Base-by-base conservation (phyloP, 768 basidiomycete genomes). In the Fomitopsis serialis region DNA sequence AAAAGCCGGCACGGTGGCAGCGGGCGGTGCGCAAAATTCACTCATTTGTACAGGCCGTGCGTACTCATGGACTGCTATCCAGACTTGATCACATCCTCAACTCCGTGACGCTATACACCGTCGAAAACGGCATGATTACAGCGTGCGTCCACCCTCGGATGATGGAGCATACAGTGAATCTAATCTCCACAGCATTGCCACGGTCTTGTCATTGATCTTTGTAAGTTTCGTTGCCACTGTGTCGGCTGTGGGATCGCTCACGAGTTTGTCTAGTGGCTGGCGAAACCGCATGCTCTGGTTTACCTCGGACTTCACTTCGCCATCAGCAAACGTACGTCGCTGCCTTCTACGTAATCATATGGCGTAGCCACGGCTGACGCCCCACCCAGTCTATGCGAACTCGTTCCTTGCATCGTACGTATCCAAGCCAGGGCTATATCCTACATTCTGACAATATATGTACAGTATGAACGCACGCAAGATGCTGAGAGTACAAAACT, bases 241-340 rank as follows among this genome's bases (percentile, higher is more conserved):
- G 23, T 36, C 23, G 24, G 25, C 19, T 19, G 21, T 17, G 35
- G 23, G 43, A 10, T 23, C 21, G 23, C 22, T 46, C 49, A 48
- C 37, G 42, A 42, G 45, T 50, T n/a, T 29, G 47, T 17, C 8
- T 35, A 67, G 64, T 66, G 66, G 66, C 45, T 65, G n/a, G 58
- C 55, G 11, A 61, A 56, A 57, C 58, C 61, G 32, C 59, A 64
- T 51, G 63, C 57, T 42, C 58, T 66, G 12, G 54, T 66, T 21
- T 67, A 63, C 55, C 58, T 66, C 52, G 66, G 58, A 13, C 54
- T 64, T 5, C 66, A 67, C 52, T 66, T 64, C 50, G 58, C 62
- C 34, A 63, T 68, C 53, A 61, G 63, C 52, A 66, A 65, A 55
- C 57, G 64, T 64, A 53, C 53, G 62, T 62, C 22, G 58, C 43